Percentiles rank a stretch among this genome's conserved stretches.
phyloP scores from a whole-genome alignment of 306 rosid species.

The Rosa rugosa region DNA sequence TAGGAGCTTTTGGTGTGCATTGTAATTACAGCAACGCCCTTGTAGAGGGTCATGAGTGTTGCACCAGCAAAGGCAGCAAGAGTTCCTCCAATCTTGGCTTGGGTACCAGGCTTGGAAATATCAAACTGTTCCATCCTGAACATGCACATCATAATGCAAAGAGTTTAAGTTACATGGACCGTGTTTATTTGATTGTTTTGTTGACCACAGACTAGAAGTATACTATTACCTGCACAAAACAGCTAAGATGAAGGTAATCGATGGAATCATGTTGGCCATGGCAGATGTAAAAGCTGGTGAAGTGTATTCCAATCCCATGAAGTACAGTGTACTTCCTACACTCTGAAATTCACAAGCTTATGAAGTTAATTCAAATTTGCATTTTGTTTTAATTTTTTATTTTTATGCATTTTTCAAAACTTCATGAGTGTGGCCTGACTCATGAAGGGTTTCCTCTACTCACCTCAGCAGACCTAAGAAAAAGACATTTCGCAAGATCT shows the following conservation, averaged over 20 bases:
- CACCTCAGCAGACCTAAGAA: slow-evolving; percentile 25
- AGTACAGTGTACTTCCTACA: slow-evolving; percentile 18
- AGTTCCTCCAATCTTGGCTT: slow-evolving; percentile 28
- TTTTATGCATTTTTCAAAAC: background rate
- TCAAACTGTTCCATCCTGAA: slow-evolving; percentile 21
- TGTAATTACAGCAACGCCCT: slow-evolving; percentile 15
- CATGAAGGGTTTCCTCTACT: background rate
- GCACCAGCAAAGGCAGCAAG: slow-evolving; percentile 22
- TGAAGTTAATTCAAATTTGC: background rate
- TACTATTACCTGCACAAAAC: slow-evolving; percentile 23
- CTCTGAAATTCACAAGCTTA: slow-evolving; percentile 7
- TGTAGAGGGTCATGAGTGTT: slow-evolving; percentile 26
- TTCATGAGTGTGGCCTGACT: background rate
- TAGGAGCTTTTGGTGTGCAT: background rate
- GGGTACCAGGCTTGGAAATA: slow-evolving; percentile 3
- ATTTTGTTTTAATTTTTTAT: too few relatives aligned
- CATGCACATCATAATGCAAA: background rate
- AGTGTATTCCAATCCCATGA: slow-evolving; percentile 21
- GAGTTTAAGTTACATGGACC: background rate
- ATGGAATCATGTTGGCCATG: slow-evolving; percentile 18
- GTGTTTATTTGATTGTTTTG: background rate
- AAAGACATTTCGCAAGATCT: slow-evolving; percentile 21
- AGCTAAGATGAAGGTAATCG: slow-evolving; percentile 24
- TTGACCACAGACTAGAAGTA: background rate
- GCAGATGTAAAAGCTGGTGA: slow-evolving; percentile 27